Evolutionary conservation across 1,284 basidiomycete species (phyloP), one percentile per base, ranked within the genome.

Genomic region (Puccinia triticina): DNA sequence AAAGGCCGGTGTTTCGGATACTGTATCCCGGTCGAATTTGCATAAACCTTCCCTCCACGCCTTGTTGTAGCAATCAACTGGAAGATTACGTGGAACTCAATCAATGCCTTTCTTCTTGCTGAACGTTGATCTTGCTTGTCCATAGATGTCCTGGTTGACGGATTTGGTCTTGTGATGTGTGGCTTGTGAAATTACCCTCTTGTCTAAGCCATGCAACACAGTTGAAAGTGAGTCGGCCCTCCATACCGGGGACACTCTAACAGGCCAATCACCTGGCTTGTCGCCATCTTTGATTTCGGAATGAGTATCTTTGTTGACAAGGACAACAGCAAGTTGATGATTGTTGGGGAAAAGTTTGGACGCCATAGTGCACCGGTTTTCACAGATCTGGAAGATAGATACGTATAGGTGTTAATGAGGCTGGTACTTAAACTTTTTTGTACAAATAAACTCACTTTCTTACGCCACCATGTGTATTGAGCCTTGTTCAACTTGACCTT

Each of bases 11-110:
- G 23, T 1, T 18, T 67, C 18, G 32, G 66, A 40, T 40, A 67
- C 66, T 5, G 66, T 67, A 43, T 67, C 66, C 23, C 43, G 66
- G 8, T 67, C 43, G 34, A 67, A 40, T 67, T 67, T 67, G 21
- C 34, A 23, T 37, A 67, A 40, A 67, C 34, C 32, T 1, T 40
- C 23, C 18, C 66, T 5, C 66, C 66, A 67, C 5, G n/a, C 3
- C 12, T 23, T 1, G 23, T 8, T 23, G n/a, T 67, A 67, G 34
- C 16, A 37, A 67, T 67, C 66, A 11, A 40, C 23, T n/a, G 34
- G 32, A 37, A 67, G n/a, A 67, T 67, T 67, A 10, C n/a, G 66
- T 23, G 66, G 66, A 11, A 67, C 66, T 23, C 34, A 2, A 5
- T 40, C n/a, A 23, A 67, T 67, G 7, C 66, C 66, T 7, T 40